These are phyloP conservation scores for Eudorina sp. DNA, from an alignment of 139 green algal species.

Conservation along the genomic window DNA sequence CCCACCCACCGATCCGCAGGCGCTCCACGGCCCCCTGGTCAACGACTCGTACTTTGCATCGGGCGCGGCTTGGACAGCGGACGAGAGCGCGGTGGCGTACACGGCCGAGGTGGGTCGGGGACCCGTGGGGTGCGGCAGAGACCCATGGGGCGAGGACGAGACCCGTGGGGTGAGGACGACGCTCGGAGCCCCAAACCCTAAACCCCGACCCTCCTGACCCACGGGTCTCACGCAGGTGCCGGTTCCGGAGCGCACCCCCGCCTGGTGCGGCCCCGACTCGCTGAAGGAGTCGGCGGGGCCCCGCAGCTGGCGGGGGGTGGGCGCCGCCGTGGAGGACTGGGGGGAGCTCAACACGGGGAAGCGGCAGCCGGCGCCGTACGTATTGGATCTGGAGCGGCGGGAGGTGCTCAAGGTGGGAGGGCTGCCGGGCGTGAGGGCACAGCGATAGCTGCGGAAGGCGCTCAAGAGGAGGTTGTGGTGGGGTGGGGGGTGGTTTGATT, in stretches of 20 bases:
- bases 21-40: slow-evolving; percentile 83
- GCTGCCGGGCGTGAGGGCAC: too few relatives aligned
- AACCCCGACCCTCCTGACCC: neutral
- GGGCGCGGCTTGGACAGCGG: slow-evolving; percentile 81
- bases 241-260: slow-evolving; percentile 57
- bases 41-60: slow-evolving; percentile 88
- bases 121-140: slow-evolving; percentile 3
- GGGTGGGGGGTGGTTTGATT: neutral
- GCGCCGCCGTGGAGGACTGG: slow-evolving; percentile 85
- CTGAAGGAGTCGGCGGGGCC: slow-evolving; percentile 58
- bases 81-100: slow-evolving; percentile 85
- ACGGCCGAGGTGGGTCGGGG: slow-evolving; percentile 78
- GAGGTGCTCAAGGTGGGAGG: slow-evolving; percentile 2
- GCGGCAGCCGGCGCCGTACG: slow-evolving; percentile 70
- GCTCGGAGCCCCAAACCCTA: neutral
- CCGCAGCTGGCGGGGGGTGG: slow-evolving; percentile 81
- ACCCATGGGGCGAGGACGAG: neutral
- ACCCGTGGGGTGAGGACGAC: neutral
- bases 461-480: neutral
- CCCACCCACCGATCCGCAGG: neutral
- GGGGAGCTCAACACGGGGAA: slow-evolving; percentile 89
- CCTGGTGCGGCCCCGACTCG: slow-evolving; percentile 60
- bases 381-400: slow-evolving; percentile 68
- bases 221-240: slow-evolving; percentile 27
- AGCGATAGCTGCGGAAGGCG: too few relatives aligned